Evolutionary conservation across 2,329 filamentous ascomycete genomes (phyloP), one percentile per base, ranked within the genome.

Genomic region (Pseudogymnoascus sp.): DNA sequence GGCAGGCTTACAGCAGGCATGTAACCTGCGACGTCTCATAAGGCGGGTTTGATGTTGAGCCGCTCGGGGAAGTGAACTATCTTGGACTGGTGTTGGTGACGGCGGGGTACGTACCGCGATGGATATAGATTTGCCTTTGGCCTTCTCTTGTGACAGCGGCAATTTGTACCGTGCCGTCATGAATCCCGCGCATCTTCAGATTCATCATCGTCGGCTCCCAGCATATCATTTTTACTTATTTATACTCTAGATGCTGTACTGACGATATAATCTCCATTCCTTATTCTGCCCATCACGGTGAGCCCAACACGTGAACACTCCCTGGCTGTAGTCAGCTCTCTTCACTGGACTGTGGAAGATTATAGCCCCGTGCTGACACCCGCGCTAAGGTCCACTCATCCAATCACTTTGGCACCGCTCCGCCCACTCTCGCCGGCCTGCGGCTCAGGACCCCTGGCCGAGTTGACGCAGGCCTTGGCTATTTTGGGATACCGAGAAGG

Each of bases 381-480:
- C n/a, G 45, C 45, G 45, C 45, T 52, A 52, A n/a, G 14, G 2
- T n/a, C 45, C 45, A 31, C 45, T 28, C 45, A 12, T 16, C 45
- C 45, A 52, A 52, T 52, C 25, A 43, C 4, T 5, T 18, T 41
- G 38, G 8, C 38, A 8, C 9, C 23, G 43, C 23, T 52, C 43
- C 43, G 43, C 43, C 43, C 43, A n/a, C 45, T 25, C 45, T 52
- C 25, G 45, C 45, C 45, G 45, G 25, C 45, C 25, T 52, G 31
- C 23, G 43, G n/a, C 23, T n/a, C 23, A 5, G 8, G 25, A 52
- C 45, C 45, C 45, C 45, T 52, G 23, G 45, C n/a, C 4, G n/a
- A 7, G 14, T 31, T 52, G 45, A 52, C 45, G 45, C 45, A 31
- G n/a, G 45, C 45, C 45, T 52, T 52, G 45, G 45, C 45, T 52